These are phyloP conservation scores for Fusarium incarnatum DNA, from an alignment of 2,329 filamentous ascomycete genomes.

Conservation along the genomic window DNA sequence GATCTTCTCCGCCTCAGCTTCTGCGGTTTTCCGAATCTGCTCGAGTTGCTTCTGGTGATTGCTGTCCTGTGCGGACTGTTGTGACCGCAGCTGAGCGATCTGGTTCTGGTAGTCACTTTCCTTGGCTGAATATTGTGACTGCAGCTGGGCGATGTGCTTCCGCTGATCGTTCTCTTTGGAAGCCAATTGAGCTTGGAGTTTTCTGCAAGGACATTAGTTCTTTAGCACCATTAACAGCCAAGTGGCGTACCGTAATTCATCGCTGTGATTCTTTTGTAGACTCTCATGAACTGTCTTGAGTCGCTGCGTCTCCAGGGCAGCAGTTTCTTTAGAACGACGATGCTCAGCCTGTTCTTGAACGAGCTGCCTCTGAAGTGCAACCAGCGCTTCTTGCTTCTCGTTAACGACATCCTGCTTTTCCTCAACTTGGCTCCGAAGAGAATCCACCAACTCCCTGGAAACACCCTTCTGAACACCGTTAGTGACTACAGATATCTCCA, in stretches of 20 bases:
- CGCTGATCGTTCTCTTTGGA: constrained; percentile 49
- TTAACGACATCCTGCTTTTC: constrained; percentile 71
- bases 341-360: constrained; percentile 81
- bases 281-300: constrained; percentile 77
- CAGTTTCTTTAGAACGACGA: constrained; percentile 69
- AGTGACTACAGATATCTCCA: constrained; percentile 84
- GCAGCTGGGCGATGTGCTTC: constrained; percentile 45
- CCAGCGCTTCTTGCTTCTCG: constrained; percentile 58
- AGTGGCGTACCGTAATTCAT: constrained; percentile 66
- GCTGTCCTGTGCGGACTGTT: constrained; percentile 37
- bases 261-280: constrained; percentile 76
- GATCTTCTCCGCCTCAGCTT: constrained; percentile 62
- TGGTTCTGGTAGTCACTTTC: constrained; percentile 47
- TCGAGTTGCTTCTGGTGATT: constrained; percentile 59
- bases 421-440: constrained; percentile 79
- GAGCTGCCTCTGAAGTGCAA: constrained; percentile 64
- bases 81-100: constrained; percentile 39
- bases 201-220: constrained; percentile 42
- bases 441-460: constrained; percentile 92
- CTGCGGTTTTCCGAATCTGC: constrained; percentile 60
- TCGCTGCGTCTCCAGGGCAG: constrained; percentile 52
- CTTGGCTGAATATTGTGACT: constrained; percentile 47
- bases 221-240: too few species aligned
- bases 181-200: constrained; percentile 48
- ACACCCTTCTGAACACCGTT: constrained; percentile 89